Base-by-base conservation (phyloP, 1,284 basidiomycete species). In the Irpex lacteus region DNA sequence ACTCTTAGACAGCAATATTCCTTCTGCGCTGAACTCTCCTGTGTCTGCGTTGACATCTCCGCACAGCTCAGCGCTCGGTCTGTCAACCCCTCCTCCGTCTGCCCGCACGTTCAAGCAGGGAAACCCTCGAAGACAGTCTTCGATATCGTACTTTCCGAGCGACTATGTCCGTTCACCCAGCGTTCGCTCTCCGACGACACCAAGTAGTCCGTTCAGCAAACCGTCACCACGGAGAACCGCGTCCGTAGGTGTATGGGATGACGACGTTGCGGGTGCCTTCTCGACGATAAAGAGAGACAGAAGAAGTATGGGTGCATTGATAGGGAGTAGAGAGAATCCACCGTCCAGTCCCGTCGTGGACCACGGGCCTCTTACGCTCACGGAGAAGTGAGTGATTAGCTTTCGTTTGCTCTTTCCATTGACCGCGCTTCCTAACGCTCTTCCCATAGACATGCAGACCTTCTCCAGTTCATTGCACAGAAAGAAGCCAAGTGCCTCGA, bases 401-500 rank as follows among this genome's bases (percentile, higher is more conserved):
- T 50, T 34, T 57, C 40, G 34, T 18, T 37, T 40, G 2, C 38
- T 7, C 59, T 5, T 36, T 15, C 11, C 26, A 47, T 34, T 19
- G 19, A n/a, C 13, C 60, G 21, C 50, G 9, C 15, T 13, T 56
- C 32, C 63, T 61, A 5, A 8, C 40, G 50, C 13, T 50, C 40
- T 36, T 37, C 2, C 15, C 61, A 37, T 58, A 93, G 91, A 71
- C 89, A 94, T 70, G 85, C 88, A 15, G 91, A 92, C 65, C 78
- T 93, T 3, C 76, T 93, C 18, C 87, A 84, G 36, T 89, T 88
- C 68, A 93, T 94, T 62, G 91, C 91, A 0, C 90, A 92, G 75
- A 93, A 93, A 68, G 91, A 94, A 72, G 85, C 89, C 0, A 90
- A 87, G 74, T 92, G 90, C 68, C 82, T 92, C 53, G 91, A 94